Evolutionary conservation across 2,329 filamentous ascomycete species (phyloP), one percentile per base, ranked within the genome.

Genomic region (Ceratocystis destructans): DNA sequence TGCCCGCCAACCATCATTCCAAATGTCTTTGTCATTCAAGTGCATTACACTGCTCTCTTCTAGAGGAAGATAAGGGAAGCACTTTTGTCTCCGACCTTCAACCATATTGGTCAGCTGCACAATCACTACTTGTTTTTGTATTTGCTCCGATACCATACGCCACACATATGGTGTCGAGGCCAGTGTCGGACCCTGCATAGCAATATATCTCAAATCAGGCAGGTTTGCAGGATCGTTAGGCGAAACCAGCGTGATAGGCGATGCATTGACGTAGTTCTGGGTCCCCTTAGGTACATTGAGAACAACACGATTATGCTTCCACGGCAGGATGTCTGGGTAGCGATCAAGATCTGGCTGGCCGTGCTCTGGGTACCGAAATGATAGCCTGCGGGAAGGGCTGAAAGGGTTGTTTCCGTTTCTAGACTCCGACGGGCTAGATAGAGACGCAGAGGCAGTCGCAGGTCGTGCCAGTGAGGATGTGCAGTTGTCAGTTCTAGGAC

Each of bases 61-160:
- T 65, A 79, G 75, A 0, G 92, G 92, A 70, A 92, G 96, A 76
- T 99, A 99, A 57, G 87, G 89, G 70, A 83, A 90, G 76, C 93
- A 97, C 75, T 96, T 96, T 75, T 95, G 85, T 71, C 83, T 79
- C 67, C 83, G 82, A 41, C 82, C 80, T 75, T 97, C 93, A 72
- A 89, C 82, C 31, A 90, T 93, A 73, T 91, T 90, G 1, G 93
- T 99, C 69, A 99, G 83, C 89, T 97, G 96, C 67, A 97, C 87
- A 64, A 97, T 87, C 66, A 97, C 90, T 1, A 85, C 90, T 1
- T 87, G 84, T 59, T 86, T 85, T 31, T 77, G 73, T 64, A 82
- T 75, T 75, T 95, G 90, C 72, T 95, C 87, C 74, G 89, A 89
- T 45, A 96, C 80, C 94, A 99, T 99, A 73, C 94, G 89, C 89